Evolutionary conservation across 805 yeast species (phyloP).

Genomic region (Candida ponderosae): DNA sequence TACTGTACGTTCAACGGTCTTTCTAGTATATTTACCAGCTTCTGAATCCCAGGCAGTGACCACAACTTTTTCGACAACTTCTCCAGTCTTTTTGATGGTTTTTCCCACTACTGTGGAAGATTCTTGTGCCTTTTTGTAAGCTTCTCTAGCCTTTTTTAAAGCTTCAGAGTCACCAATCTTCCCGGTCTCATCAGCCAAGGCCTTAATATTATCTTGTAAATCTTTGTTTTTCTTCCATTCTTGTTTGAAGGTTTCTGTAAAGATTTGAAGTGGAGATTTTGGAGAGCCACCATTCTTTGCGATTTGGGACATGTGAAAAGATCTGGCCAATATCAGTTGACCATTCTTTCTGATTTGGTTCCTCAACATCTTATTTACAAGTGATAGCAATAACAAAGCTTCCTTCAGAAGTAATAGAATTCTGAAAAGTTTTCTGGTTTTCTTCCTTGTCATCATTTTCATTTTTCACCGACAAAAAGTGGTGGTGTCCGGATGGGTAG

Average conservation of each 20-base stretch:
- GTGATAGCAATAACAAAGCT: too few relatives aligned
- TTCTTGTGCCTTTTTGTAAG: constrained; percentile 78
- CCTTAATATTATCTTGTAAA: constrained; percentile 86
- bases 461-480: too few relatives aligned
- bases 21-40: constrained; percentile 82
- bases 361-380: constrained; percentile 1
- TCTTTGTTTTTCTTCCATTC: constrained; percentile 92
- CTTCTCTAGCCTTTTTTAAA: constrained; percentile 86
- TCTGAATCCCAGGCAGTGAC: constrained; percentile 94
- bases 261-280: constrained; percentile 84
- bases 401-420: too few relatives aligned
- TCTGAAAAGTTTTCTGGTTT: too few relatives aligned
- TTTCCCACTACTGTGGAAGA: constrained; percentile 61
- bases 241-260: constrained; percentile 80
- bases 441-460: too few relatives aligned
- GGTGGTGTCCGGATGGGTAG: too few relatives aligned
- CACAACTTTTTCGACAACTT: constrained; percentile 85
- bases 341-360: background rate
- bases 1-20: constrained; percentile 75
- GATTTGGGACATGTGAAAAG: constrained; percentile 14
- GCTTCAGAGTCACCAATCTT: constrained; percentile 91
- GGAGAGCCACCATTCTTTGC: constrained; percentile 22
- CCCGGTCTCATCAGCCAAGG: constrained; percentile 93
- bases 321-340: constrained; percentile 7
- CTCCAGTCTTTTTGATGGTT: constrained; percentile 84